Base-by-base conservation (phyloP, 2,329 filamentous ascomycete genomes). In the Aspergillus persii region DNA sequence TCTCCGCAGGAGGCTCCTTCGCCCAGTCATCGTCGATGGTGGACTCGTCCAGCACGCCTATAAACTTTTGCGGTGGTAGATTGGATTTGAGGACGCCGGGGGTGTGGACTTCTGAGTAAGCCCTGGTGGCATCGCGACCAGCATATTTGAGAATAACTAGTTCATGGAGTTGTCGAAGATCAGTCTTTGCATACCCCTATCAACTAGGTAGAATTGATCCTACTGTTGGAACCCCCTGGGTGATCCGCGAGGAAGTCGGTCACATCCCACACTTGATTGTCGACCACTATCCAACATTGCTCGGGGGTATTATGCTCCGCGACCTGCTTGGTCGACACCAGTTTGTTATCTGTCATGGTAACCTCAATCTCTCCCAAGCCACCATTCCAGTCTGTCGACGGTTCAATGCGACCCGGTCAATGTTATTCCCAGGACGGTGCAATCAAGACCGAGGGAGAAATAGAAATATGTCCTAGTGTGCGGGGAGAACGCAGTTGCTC, bases 251-350 rank as follows among this genome's bases (percentile, higher is more conserved):
- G 79, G 70, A 91, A 90, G 15, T 84, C 80, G 27, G 85, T 87
- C 49, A 91, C 75, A 71, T 91, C 86, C 77, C 87, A 90, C 30
- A 90, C 86, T 66, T 84, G 82, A 50, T 83, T 83, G 70, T 90
- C 83, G 26, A 91, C 82, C 18, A 89, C 86, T 59, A 90, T 83
- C 89, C 89, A 91, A 66, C 84, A 82, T 64, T 86, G 73, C 54
- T 79, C 67, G 36, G 76, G 66, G 11, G 70, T 77, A 56, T 78
- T 82, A 67, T 87, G 84, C 55, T 72, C 72, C 1, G 76, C 75
- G 58, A 86, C 71, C 59, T 85, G 77, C 47, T 76, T 63, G 2
- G 71, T 66, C 12, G 79, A 77, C 23, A 84, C 52, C 12, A 71
- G 66, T 53, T 65, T 74, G n/a, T 61, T 61, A 9, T 66, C 61